Base-by-base conservation (phyloP, 1,284 basidiomycete species). In the Sanghuangporus weigelae region DNA sequence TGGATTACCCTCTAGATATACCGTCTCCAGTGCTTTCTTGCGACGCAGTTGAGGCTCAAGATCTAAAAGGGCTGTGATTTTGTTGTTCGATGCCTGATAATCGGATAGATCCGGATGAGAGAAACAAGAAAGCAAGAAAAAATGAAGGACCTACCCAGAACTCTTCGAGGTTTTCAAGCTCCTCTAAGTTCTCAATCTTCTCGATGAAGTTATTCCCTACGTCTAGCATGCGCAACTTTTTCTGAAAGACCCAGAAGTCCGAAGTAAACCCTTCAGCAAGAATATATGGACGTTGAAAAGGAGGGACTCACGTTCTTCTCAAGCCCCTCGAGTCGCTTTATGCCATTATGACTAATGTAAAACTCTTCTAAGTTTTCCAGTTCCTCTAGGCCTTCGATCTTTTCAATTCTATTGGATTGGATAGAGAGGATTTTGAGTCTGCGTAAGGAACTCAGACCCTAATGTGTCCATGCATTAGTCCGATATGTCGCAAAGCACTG, bases 1-100 rank as follows among this genome's bases (percentile, higher is more conserved):
- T 1, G 97, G 97, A 73, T 99, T 99, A 7, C 87, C 89, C 75
- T 99, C 96, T 38, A 99, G 83, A 74, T 99, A 99, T 7, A 99
- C 82, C 1, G 97, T 99, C 72, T 91, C 84, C 12, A 99, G 81
- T 2, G 84, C 80, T 1, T 76, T 63, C 44, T 92, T 79, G n/a
- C 81, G 76, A 38, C 83, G 81, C n/a, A 98, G 83, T 72, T 97
- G 84, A 0, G 79, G 73, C 63, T 93, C 90, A 21, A 98, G 75
- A 2, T 83, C 79, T 77, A 53, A 23, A 16, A 63, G 48, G 2
- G 48, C 7, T 16, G 81, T 7, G 97, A 75, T 63, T 86, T 82
- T 19, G n/a, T 51, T 56, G 11, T 40, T 38, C 19, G 39, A 57
- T 14, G 57, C 56, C 55, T 57, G 1, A 49, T 7, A 39, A 19